phyloP scores from a whole-genome alignment of 305 asterid genomes.

The Plantago coronopus region DNA sequence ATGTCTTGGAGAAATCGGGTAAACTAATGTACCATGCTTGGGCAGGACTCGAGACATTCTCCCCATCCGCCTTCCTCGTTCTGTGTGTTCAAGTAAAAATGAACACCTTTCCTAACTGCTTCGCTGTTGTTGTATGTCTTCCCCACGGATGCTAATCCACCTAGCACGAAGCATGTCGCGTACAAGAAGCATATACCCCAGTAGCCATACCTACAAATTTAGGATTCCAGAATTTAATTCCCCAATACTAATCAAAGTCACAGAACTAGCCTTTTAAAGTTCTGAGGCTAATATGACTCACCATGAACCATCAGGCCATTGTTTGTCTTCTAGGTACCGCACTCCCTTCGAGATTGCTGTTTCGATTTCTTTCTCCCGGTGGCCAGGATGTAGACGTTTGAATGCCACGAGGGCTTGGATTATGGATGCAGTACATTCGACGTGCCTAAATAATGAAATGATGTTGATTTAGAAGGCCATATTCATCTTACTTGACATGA shows the following conservation, averaged over 20 bases:
- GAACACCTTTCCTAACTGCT: constrained; percentile 47
- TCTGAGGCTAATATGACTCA: too few relatives aligned
- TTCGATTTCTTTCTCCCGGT: constrained; percentile 41
- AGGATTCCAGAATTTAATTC: too few relatives aligned
- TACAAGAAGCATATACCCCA: constrained; percentile 65
- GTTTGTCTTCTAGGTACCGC: constrained; percentile 33
- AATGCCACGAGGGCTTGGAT: constrained; percentile 38
- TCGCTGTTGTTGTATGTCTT: constrained; percentile 51
- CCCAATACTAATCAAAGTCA: too few relatives aligned
- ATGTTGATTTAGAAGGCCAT: not conserved
- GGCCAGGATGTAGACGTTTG: constrained; percentile 33
- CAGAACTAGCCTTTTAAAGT: too few relatives aligned
- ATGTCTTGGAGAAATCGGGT: too few relatives aligned
- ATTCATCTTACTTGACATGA: not conserved
- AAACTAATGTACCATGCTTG: constrained; percentile 81
- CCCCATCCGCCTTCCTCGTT: constrained; percentile 95
- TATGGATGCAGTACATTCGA: constrained; percentile 56
- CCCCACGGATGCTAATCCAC: constrained; percentile 44
- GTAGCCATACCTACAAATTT: too few relatives aligned
- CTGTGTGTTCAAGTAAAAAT: constrained; percentile 53
- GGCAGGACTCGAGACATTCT: constrained; percentile 70
- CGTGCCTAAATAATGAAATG: constrained; percentile 15
- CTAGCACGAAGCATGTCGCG: constrained; percentile 52
- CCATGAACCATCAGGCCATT: constrained; percentile 63
- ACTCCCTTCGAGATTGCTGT: constrained; percentile 30